phyloP scores from a whole-genome alignment of 2,329 filamentous ascomycete species.

The Colletotrichum navitas region DNA sequence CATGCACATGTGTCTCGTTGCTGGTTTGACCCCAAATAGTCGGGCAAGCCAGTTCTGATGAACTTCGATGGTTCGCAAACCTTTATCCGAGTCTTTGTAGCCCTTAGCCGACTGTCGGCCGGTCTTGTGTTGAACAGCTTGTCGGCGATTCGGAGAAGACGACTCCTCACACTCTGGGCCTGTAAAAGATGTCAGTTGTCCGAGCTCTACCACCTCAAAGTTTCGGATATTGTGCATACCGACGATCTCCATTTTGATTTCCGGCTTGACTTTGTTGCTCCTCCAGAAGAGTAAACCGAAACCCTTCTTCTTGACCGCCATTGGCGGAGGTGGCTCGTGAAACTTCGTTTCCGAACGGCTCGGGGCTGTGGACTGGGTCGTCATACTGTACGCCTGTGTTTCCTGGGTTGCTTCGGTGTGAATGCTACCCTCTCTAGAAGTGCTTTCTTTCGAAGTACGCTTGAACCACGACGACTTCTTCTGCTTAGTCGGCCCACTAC shows the following conservation, averaged over 20 bases:
- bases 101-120: constrained; percentile 44
- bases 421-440: constrained; percentile 42
- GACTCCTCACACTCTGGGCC: constrained; percentile 51
- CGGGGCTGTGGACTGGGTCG: constrained; percentile 37
- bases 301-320: constrained; percentile 57
- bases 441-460: constrained; percentile 57
- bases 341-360: constrained; percentile 35
- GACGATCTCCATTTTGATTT: constrained; percentile 59
- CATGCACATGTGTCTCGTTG: constrained; percentile 80
- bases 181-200: constrained; percentile 45
- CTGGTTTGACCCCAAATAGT: constrained; percentile 90
- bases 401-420: constrained; percentile 33
- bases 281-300: constrained; percentile 71
- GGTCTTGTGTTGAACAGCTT: constrained; percentile 42
- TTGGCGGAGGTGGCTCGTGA: constrained; percentile 3
- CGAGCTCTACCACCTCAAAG: not conserved
- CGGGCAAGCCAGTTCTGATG: constrained; percentile 90
- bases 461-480: constrained; percentile 67
- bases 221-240: constrained; percentile 51
- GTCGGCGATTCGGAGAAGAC: constrained; percentile 45
- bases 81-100: constrained; percentile 53
- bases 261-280: constrained; percentile 57
- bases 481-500: constrained; percentile 50
- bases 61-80: constrained; percentile 69
- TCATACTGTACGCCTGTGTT: constrained; percentile 39